A percentile compares a stretch with the other conserved stretches of the same genome.
Evolutionary conservation across 179 eudicot genomes (phyloP).

Genomic region (Gypsophila paniculata): DNA sequence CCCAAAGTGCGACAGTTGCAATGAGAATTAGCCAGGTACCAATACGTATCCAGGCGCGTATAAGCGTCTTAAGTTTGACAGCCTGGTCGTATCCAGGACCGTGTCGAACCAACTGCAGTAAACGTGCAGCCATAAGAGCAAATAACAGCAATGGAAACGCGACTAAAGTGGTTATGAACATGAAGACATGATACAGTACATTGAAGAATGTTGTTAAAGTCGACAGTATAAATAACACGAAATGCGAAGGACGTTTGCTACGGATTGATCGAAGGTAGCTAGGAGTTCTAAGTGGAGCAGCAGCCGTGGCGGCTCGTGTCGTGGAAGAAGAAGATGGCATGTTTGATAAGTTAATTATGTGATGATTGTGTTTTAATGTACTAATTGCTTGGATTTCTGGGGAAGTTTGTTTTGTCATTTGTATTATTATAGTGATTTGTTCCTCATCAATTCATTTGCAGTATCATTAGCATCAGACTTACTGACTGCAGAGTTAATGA

Average conservation of each 20-base stretch:
- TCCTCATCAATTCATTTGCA: no score
- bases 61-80: not conserved
- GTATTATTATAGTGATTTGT: no score
- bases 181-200: not conserved
- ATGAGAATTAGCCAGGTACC: not conserved
- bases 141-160: slow-evolving; percentile 7
- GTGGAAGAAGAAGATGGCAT: not conserved
- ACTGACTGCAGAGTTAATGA: no score
- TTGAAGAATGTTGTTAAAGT: not conserved
- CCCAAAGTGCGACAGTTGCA: not conserved
- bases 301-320: not conserved
- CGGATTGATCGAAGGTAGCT: not conserved
- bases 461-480: no score
- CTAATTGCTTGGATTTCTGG: not conserved
- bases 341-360: not conserved
- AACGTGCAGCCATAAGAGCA: not conserved
- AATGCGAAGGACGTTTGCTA: not conserved
- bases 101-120: slow-evolving; percentile 9
- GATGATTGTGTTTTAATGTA: not conserved
- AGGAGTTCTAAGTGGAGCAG: not conserved
- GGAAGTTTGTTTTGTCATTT: slow-evolving; percentile 2
- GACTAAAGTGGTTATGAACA: not conserved
- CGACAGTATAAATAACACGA: not conserved
- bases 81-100: slow-evolving; percentile 12
- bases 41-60: not conserved